These are phyloP conservation scores for Saccharomyces eubayanus DNA, from an alignment of 805 yeast genomes.

Conservation along the genomic window DNA sequence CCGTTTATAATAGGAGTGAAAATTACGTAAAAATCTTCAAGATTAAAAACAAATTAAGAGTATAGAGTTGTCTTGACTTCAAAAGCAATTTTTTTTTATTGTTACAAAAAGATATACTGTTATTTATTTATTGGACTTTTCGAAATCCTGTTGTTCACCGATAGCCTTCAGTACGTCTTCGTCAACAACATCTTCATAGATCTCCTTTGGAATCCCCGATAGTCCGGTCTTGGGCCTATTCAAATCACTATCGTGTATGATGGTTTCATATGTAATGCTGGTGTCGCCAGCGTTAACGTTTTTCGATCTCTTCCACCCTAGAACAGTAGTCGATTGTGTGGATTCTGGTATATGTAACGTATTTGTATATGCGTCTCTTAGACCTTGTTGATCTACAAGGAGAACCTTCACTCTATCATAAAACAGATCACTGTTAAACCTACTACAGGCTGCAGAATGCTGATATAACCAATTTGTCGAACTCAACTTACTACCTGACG, in stretches of 20 bases:
- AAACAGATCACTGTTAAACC: slow-evolving; percentile 55
- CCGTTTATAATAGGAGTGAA: not conserved
- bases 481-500: slow-evolving; percentile 32
- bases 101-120: not conserved
- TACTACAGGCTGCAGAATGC: slow-evolving; percentile 70
- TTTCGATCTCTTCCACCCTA: slow-evolving; percentile 21
- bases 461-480: slow-evolving; percentile 81
- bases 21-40: not conserved
- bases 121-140: slow-evolving; percentile 16
- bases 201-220: slow-evolving; percentile 44
- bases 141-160: slow-evolving; percentile 48
- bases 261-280: slow-evolving; percentile 41
- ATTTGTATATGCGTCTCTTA: slow-evolving; percentile 81
- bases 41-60: not conserved
- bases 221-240: slow-evolving; percentile 54
- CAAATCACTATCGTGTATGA: slow-evolving; percentile 39
- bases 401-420: slow-evolving; percentile 48
- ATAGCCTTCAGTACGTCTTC: slow-evolving; percentile 55
- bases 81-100: not conserved
- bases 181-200: slow-evolving; percentile 51
- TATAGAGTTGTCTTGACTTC: not conserved
- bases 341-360: slow-evolving; percentile 59
- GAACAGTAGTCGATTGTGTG: slow-evolving; percentile 60
- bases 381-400: slow-evolving; percentile 41
- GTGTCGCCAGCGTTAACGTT: slow-evolving; percentile 22